Evolutionary conservation across 2,329 filamentous ascomycete species (phyloP).

Genomic region (Dactylella cylindrospora): DNA sequence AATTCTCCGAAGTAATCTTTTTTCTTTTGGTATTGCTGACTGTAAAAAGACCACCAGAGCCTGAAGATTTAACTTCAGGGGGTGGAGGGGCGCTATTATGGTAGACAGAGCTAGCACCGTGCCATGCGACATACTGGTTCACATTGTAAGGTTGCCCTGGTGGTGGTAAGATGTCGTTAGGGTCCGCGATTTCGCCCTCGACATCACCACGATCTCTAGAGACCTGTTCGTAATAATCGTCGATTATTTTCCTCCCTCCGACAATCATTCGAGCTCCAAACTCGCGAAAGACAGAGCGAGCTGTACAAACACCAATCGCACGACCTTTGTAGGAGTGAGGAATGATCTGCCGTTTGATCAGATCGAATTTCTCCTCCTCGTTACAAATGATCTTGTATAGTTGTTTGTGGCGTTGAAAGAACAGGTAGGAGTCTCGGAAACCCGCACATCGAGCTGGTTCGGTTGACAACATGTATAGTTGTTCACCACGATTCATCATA

Average conservation of each 20-base stretch:
- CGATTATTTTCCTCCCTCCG: slow-evolving; percentile 77
- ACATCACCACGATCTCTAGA: slow-evolving; percentile 74
- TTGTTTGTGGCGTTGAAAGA: slow-evolving; percentile 98
- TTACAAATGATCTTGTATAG: slow-evolving; percentile 97
- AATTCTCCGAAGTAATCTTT: slow-evolving; percentile 34
- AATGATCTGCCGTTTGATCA: slow-evolving; percentile 93
- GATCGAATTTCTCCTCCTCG: slow-evolving; percentile 88
- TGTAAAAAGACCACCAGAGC: slow-evolving; percentile 27
- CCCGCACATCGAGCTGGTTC: slow-evolving; percentile 92
- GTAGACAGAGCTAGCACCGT: slow-evolving; percentile 93
- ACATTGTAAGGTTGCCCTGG: slow-evolving; percentile 86
- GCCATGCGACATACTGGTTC: slow-evolving; percentile 98
- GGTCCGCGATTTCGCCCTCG: slow-evolving; percentile 89
- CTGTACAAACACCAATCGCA: slow-evolving; percentile 93
- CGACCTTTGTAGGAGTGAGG: slow-evolving; percentile 98
- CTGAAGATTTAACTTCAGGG: slow-evolving; percentile 64
- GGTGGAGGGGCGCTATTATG: slow-evolving; percentile 77
- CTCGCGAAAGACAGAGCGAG: slow-evolving; percentile 92
- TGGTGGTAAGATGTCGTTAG: slow-evolving; percentile 74
- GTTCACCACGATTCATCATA: slow-evolving; percentile 85
- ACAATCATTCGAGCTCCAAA: slow-evolving; percentile 94
- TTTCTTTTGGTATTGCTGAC: slow-evolving; percentile 39
- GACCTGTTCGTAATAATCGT: slow-evolving; percentile 83
- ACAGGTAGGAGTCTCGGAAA: slow-evolving; percentile 93
- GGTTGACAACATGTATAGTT: slow-evolving; percentile 97